These are phyloP conservation scores for Berberis thunbergii DNA, from an alignment of 164 flowering plant species.

Conservation along the genomic window DNA sequence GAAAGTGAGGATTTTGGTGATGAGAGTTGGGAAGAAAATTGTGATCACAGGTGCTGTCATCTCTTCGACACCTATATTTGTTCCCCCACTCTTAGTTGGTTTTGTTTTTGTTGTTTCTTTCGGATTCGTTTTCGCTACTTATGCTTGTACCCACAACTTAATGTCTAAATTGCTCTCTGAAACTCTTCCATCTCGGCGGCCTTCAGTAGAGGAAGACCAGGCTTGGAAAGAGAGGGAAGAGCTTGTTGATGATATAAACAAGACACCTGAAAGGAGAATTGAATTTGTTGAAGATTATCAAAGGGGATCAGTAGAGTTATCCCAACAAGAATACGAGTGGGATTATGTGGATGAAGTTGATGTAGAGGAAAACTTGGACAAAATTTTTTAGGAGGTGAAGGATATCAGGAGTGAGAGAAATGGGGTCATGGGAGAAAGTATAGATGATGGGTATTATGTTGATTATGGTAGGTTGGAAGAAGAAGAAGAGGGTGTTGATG, in stretches of 20 bases:
- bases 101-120: slow-evolving; percentile 49
- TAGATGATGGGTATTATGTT: too few relatives aligned
- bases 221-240: background rate
- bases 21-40: slow-evolving; percentile 49
- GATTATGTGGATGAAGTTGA: background rate
- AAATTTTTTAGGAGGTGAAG: too few relatives aligned
- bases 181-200: slow-evolving; percentile 2
- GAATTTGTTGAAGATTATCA: background rate
- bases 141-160: slow-evolving; percentile 58
- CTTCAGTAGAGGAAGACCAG: background rate
- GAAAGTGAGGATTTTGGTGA: slow-evolving; percentile 27
- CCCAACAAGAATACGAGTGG: too few relatives aligned
- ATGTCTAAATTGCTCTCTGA: slow-evolving; percentile 52
- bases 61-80: slow-evolving; percentile 55
- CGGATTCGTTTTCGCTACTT: slow-evolving; percentile 46
- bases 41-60: slow-evolving; percentile 46
- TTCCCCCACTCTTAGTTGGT: slow-evolving; percentile 69
- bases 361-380: too few relatives aligned
- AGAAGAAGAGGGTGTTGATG: background rate
- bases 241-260: slow-evolving; percentile 1
- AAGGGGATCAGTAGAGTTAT: background rate
- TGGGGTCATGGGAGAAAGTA: too few relatives aligned
- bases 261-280: slow-evolving; percentile 4
- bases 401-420: too few relatives aligned
- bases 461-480: background rate